These are phyloP conservation scores for Rhododendron simsii DNA, from an alignment of 148 eudicot species.

Conservation along the genomic window DNA sequence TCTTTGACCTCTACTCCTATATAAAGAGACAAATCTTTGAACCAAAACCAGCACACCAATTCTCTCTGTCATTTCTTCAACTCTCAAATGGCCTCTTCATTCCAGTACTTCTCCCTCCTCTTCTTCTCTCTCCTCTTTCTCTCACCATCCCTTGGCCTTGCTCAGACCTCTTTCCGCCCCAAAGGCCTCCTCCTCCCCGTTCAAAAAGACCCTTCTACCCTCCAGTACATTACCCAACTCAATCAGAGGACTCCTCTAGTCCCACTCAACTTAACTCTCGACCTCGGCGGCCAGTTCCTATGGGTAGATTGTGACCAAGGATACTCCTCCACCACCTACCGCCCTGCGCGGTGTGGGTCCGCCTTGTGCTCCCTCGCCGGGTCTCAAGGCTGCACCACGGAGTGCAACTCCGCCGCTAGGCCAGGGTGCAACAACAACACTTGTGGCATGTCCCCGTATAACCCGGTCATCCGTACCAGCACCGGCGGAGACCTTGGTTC, in stretches of 20 bases:
- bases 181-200: constrained; percentile 44
- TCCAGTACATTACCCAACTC: constrained; percentile 37
- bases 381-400: constrained; percentile 5
- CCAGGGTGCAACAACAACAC: constrained; percentile 32
- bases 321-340: constrained; percentile 38
- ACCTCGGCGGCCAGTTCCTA: constrained; percentile 42
- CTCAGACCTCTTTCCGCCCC: constrained; percentile 12
- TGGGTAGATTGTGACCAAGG: constrained; percentile 45
- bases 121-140: constrained; percentile 12
- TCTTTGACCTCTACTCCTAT: too few relatives aligned
- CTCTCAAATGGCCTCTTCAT: constrained; percentile 12
- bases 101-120: not conserved
- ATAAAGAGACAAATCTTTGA: not conserved
- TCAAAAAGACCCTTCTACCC: constrained; percentile 42
- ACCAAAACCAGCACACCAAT: not conserved
- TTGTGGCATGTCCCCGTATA: constrained; percentile 22
- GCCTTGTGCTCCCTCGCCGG: constrained; percentile 42
- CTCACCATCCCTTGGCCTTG: constrained; percentile 11
- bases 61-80: not conserved
- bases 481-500: constrained; percentile 22
- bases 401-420: not conserved
- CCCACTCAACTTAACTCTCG: constrained; percentile 29
- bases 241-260: constrained; percentile 48
- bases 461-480: constrained; percentile 17
- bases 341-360: constrained; percentile 43